Conservation (phyloP, 2,329 filamentous ascomycete species). For the Aschersonia sp. region DNA sequence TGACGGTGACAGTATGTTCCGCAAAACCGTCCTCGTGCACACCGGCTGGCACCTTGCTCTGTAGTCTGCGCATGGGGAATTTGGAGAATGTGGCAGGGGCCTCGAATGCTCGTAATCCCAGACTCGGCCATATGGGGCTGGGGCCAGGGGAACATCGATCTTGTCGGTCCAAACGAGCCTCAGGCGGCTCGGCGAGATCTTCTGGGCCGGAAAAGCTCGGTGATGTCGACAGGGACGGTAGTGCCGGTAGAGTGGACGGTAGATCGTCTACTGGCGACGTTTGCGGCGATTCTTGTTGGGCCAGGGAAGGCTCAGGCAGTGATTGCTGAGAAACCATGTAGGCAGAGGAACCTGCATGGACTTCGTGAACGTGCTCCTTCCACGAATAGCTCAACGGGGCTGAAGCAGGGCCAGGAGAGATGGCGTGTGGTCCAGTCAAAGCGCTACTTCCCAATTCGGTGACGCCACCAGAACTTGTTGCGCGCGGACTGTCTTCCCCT, state of each 20-base stretch:
- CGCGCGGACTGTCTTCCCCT: constrained; percentile 28
- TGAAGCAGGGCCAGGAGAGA: constrained; percentile 51
- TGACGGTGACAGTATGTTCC: constrained; percentile 21
- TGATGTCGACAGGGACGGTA: background rate
- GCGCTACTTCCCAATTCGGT: constrained; percentile 37
- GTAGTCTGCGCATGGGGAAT: constrained; percentile 4
- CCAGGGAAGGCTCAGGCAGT: background rate
- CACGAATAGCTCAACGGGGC: constrained; percentile 50
- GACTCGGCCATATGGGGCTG: constrained; percentile 16
- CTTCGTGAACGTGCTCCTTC: constrained; percentile 27
- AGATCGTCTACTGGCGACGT: too few relatives aligned
- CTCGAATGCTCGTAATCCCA: constrained; percentile 15
- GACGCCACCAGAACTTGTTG: constrained; percentile 24
- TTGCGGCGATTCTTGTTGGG: background rate
- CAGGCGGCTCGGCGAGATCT: too few relatives aligned
- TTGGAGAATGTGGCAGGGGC: constrained; percentile 4
- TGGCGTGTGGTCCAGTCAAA: constrained; percentile 31
- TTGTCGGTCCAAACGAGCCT: constrained; percentile 1
- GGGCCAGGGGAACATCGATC: constrained; percentile 4
- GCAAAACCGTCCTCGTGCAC: constrained; percentile 8
- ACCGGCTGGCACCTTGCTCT: constrained; percentile 1
- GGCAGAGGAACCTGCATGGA: background rate
- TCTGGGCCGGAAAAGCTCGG: background rate
- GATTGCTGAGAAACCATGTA: background rate
- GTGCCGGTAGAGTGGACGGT: too few relatives aligned